phyloP scores from a whole-genome alignment of 2,329 filamentous ascomycete genomes.

The Cladosporium sp. region DNA sequence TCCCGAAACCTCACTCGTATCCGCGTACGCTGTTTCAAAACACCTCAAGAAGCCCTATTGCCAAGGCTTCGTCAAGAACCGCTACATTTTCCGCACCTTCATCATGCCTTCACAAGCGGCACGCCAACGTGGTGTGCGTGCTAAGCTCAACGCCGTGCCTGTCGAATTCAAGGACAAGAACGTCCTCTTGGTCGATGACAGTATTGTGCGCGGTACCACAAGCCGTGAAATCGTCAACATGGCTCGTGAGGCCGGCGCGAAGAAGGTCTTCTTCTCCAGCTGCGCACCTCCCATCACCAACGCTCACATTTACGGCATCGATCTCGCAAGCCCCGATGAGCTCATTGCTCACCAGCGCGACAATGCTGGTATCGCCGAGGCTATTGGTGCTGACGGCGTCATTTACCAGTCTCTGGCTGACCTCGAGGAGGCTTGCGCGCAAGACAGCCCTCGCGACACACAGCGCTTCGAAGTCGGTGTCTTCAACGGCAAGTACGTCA shows the following conservation, averaged over 20 bases:
- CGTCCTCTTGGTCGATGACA: constrained; percentile 83
- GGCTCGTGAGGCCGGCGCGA: constrained; percentile 78
- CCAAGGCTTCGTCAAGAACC: constrained; percentile 83
- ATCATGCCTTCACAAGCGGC: constrained; percentile 80
- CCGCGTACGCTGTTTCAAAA: constrained; percentile 71
- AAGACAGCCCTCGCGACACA: constrained; percentile 59
- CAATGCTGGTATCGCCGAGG: constrained; percentile 56
- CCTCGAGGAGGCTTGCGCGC: constrained; percentile 72
- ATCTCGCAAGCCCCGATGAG: constrained; percentile 66
- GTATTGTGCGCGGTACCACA: constrained; percentile 82
- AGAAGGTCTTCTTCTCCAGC: constrained; percentile 75
- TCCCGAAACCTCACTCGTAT: constrained; percentile 77
- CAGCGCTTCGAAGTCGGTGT: constrained; percentile 83
- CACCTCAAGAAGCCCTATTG: constrained; percentile 71
- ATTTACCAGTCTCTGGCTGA: constrained; percentile 75
- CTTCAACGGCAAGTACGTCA: constrained; percentile 84
- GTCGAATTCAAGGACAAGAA: constrained; percentile 78
- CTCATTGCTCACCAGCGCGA: constrained; percentile 67
- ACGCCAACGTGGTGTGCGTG: constrained; percentile 78
- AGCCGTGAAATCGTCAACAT: constrained; percentile 75
- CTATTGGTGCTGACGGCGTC: constrained; percentile 71
- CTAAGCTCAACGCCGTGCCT: constrained; percentile 83
- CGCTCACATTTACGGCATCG: constrained; percentile 82
- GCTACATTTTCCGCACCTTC: constrained; percentile 84
- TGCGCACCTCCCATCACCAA: constrained; percentile 78